Evolutionary conservation across 2,329 filamentous ascomycete species (phyloP).

Genomic region (Diaporthe helianthi): DNA sequence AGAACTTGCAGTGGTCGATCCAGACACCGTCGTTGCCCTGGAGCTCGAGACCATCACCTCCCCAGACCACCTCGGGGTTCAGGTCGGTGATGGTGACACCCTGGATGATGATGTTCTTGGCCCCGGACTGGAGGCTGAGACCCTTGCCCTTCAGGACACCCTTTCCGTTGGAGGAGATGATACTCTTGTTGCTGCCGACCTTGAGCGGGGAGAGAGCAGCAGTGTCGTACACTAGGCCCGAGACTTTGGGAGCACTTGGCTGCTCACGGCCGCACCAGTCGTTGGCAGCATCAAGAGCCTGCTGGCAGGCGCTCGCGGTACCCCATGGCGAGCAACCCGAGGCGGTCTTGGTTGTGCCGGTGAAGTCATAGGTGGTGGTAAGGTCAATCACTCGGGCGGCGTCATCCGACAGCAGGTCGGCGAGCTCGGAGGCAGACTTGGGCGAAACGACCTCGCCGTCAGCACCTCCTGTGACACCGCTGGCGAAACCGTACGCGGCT

Average conservation of each 20-base stretch:
- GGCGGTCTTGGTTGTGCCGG: conserved; percentile 58
- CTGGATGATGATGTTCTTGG: conserved; percentile 66
- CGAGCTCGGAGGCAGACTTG: conserved; percentile 59
- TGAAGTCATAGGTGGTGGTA: conserved; percentile 63
- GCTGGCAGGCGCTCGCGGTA: conserved; percentile 59
- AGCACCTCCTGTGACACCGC: conserved; percentile 66
- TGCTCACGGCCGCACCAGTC: conserved; percentile 65
- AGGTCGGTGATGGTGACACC: conserved; percentile 48
- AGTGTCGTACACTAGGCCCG: conserved; percentile 54
- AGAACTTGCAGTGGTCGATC: conserved; percentile 63
- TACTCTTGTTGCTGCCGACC: conserved; percentile 63
- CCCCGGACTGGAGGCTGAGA: conserved; percentile 53
- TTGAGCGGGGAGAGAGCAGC: conserved; percentile 57
- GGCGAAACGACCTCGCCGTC: conserved; percentile 60
- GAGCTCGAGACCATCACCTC: conserved; percentile 63
- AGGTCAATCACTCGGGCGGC: conserved; percentile 65
- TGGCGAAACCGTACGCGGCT: conserved; percentile 50
- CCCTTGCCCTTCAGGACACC: conserved; percentile 66
- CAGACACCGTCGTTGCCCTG: conserved; percentile 50
- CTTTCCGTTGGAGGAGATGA: conserved; percentile 59
- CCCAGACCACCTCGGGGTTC: conserved; percentile 50
- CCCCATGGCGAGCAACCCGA: conserved; percentile 66
- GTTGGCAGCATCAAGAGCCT: conserved; percentile 64
- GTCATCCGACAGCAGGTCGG: conserved; percentile 62
- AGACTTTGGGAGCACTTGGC: conserved; percentile 53